Evolutionary conservation across 345 rosid genomes (phyloP).

Genomic region (Melaleuca alternifolia): DNA sequence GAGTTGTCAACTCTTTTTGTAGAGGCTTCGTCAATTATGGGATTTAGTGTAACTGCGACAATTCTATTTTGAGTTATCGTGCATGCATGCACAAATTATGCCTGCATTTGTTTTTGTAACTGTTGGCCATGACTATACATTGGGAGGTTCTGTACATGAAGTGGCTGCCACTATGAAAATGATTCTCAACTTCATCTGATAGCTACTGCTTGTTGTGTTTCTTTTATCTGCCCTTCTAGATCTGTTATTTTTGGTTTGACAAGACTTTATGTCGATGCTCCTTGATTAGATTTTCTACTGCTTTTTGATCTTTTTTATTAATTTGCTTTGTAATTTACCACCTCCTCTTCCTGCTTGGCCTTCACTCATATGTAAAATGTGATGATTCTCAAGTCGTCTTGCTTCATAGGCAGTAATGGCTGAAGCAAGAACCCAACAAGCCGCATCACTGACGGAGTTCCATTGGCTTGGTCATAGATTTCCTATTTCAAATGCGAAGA

Average conservation of each 20-base stretch:
- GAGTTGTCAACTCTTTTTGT: neutral
- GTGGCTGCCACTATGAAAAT: neutral
- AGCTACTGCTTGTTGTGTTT: neutral
- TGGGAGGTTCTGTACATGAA: neutral
- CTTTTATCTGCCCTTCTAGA: neutral
- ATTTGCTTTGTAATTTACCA: neutral
- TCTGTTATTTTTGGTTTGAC: neutral
- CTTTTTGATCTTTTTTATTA: neutral
- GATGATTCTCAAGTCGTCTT: neutral
- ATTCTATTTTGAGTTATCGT: neutral
- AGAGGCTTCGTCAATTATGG: neutral
- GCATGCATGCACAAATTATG: neutral
- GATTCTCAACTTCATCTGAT: neutral
- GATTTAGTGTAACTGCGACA: neutral
- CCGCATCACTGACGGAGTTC: conserved; percentile 93
- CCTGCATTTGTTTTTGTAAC: neutral
- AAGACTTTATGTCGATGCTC: neutral
- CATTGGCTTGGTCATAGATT: conserved; percentile 91
- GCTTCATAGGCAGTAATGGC: conserved; percentile 83
- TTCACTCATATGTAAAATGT: neutral
- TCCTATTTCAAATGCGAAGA: conserved; percentile 91
- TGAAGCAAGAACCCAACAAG: conserved; percentile 97
- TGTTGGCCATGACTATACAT: neutral
- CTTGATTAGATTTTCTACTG: neutral
- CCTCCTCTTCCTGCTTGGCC: neutral